Evolutionary conservation across 345 rosid genomes (phyloP), one percentile per base, ranked within the genome.

Genomic region (Citrus maxima): DNA sequence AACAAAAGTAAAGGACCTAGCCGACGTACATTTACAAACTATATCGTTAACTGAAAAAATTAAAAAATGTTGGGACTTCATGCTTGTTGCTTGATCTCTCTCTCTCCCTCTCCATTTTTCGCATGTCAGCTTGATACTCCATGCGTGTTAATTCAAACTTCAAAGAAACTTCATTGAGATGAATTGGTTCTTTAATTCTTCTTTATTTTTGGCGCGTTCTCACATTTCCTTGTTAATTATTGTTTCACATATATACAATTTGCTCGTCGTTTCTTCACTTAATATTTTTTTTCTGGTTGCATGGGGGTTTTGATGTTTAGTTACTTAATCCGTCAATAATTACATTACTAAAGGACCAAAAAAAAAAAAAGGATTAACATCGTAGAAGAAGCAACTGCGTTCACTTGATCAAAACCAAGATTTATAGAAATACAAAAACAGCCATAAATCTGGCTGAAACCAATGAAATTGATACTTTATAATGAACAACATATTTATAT

Each of bases 91-190:
- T 38, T 38, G 8, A 6, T 37, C 40, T 37, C 9, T 38, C 35
- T 35, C 10, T 38, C 42, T 38, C 3, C 2, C 46, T 10, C 13
- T 40, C 46, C 46, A 40, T 40, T 40, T 49, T 49, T 49, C 9
- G 63, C 74, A 82, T 80, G 87, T 84, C 88, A 84, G 86, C 81
- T 77, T 75, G 55, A 77, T 72, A 74, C 64, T 77, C 84, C 86
- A 83, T 81, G 88, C 87, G 84, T 59, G 66, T 65, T 79, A 3
- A 62, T 82, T 80, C 86, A 75, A 84, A 82, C 77, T 77, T 79
- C 77, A 59, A 72, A 69, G 66, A 78, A 14, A 66, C 67, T 75
- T 38, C 58, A 72, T 21, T 65, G 34, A 30, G 58, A 60, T n/a
- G 10, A 34, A 22, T 77, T 69, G 65, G 74, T 55, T 74, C 71